Evolutionary conservation across 768 basidiomycete genomes (phyloP), one percentile per base, ranked within the genome.

Genomic region (Panellus pusillus): DNA sequence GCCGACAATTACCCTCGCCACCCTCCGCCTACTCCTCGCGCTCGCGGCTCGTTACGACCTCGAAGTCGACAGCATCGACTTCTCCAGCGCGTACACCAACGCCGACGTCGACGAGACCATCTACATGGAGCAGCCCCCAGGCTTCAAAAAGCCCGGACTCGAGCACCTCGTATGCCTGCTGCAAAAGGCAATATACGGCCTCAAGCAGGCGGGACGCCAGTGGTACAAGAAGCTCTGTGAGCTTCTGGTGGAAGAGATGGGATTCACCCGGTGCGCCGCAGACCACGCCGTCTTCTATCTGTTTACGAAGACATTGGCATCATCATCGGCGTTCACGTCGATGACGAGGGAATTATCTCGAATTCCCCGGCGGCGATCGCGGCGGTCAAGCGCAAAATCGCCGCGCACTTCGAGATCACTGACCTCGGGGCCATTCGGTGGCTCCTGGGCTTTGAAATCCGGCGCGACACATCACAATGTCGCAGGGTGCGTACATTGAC

Each of bases 401-500:
- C 11, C 3, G 3, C 24, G 8, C 47, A 59, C 29, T 55, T 71
- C 35, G 55, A 67, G 18, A 66, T 72, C 7, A 64, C 61, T 0
- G 69, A 72, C 37, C 19, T 68, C 1, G 66, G 70, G 0, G 54
- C 64, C 9, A 44, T 72, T 0, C 63, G 64, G 17, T 71, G 67
- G 67, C 48, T 72, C 1, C 50, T 73, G 0, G 70, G 72, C 18
- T 61, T 67, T 15, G 53, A 66, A 17, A 59, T 68, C 19, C 52
- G 36, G 18, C 39, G 58, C 46, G 59, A 6, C 67, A 58, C 6
- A 42, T 70, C 8, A 47, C 59, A 1, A 51, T 61, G 24, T 49
- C 47, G 13, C 59, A 65, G 3, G 44, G 43, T 2, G 54, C 61
- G 1, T 71, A 68, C 45, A 65, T 74, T 40, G 61, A 71, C 48